Conservation (phyloP, 495 filamentous ascomycete species). For the Daldinia loculata region DNA sequence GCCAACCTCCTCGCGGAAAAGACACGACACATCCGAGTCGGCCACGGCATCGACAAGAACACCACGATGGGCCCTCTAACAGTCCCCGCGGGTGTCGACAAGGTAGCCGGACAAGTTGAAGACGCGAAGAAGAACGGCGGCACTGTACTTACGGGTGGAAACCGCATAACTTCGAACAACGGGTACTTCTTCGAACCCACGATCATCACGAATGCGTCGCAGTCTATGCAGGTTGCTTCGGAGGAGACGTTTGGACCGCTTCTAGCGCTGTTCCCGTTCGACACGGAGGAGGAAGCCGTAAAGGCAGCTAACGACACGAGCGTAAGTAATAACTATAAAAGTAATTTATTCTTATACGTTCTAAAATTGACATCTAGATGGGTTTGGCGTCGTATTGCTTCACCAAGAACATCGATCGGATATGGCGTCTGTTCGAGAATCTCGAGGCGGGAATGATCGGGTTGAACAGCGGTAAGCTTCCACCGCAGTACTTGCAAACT, state of each 20-base stretch:
- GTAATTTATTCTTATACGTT: not conserved
- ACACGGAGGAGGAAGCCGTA: slow-evolving; percentile 74
- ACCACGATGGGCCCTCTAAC: slow-evolving; percentile 76
- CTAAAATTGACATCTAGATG: slow-evolving; percentile 54
- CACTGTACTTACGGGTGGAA: slow-evolving; percentile 66
- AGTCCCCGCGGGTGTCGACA: slow-evolving; percentile 69
- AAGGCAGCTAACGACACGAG: slow-evolving; percentile 69
- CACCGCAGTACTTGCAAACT: too few species aligned
- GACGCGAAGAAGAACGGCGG: slow-evolving; percentile 71
- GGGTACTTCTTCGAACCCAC: slow-evolving; percentile 82
- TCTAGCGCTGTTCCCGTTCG: slow-evolving; percentile 72
- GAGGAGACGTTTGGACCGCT: slow-evolving; percentile 80
- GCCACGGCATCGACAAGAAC: slow-evolving; percentile 65
- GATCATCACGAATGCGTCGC: slow-evolving; percentile 67
- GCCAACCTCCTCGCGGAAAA: slow-evolving; percentile 63
- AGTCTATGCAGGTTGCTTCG: slow-evolving; percentile 69
- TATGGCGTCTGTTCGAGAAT: slow-evolving; percentile 77
- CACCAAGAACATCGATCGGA: slow-evolving; percentile 75
- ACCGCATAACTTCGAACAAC: slow-evolving; percentile 41
- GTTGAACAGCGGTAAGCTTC: slow-evolving; percentile 67
- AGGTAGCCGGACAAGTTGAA: slow-evolving; percentile 67
- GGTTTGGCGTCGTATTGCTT: slow-evolving; percentile 76
- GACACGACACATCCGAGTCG: slow-evolving; percentile 66
- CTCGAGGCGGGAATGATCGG: slow-evolving; percentile 82
- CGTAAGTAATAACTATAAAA: slow-evolving; percentile 24